Evolutionary conservation across 495 filamentous ascomycete species (phyloP).

Genomic region (Monascus purpureus): DNA sequence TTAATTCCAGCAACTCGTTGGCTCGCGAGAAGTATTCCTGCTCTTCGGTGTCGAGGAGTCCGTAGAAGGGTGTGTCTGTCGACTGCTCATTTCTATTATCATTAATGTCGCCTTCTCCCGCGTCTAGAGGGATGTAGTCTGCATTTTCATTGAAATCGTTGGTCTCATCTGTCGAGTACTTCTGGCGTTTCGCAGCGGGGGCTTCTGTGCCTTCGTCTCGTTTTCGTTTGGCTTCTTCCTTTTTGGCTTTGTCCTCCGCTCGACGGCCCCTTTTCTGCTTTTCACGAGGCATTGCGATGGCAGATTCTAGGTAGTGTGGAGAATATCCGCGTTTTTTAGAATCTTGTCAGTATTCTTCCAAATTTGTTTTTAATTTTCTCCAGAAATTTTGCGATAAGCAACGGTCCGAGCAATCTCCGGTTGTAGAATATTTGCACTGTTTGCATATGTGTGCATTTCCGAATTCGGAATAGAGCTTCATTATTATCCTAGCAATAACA

Average conservation of each 20-base stretch:
- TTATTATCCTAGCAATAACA: too few species aligned
- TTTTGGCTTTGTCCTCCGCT: constrained; percentile 36
- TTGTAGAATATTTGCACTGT: constrained; percentile 1
- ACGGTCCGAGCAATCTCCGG: neutral
- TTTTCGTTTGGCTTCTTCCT: constrained; percentile 29
- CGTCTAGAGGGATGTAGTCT: constrained; percentile 26
- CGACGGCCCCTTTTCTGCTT: constrained; percentile 56
- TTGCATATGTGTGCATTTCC: neutral
- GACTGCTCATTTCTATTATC: constrained; percentile 3
- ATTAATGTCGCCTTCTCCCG: constrained; percentile 5
- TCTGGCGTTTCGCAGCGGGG: constrained; percentile 23
- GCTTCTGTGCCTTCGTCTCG: constrained; percentile 28
- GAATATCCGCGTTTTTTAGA: constrained; percentile 1
- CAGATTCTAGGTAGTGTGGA: neutral
- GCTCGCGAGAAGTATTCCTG: constrained; percentile 87
- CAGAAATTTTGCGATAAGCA: neutral
- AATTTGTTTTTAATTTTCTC: neutral
- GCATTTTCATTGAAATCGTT: constrained; percentile 8
- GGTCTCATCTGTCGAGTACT: constrained; percentile 17
- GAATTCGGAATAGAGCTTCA: neutral
- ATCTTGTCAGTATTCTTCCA: neutral
- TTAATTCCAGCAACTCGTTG: constrained; percentile 74
- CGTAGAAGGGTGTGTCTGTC: constrained; percentile 59
- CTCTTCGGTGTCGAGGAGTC: constrained; percentile 77
- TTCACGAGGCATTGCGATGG: constrained; percentile 34